phyloP scores from a whole-genome alignment of 441 rosid genomes.

The Hura crepitans region DNA sequence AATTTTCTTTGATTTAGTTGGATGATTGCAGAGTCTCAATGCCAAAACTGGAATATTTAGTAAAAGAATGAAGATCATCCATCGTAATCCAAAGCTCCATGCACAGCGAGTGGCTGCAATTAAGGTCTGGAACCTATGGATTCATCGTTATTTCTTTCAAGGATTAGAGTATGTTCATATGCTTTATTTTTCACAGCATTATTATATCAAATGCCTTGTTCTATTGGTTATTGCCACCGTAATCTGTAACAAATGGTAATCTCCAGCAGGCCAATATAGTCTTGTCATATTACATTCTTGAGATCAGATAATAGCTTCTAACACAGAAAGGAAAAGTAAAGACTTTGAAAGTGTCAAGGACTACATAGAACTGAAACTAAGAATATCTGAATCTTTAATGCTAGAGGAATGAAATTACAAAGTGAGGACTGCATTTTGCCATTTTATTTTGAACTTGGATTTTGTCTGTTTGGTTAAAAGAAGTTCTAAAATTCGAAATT shows the following conservation, averaged over 20 bases:
- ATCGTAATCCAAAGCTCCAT: conserved; percentile 70
- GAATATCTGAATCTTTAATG: background rate
- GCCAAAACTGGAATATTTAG: conserved; percentile 93
- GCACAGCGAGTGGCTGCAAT: conserved; percentile 93
- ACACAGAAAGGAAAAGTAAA: background rate
- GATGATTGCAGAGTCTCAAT: conserved; percentile 80
- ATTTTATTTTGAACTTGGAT: background rate
- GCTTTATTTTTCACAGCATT: background rate
- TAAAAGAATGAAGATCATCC: conserved; percentile 88
- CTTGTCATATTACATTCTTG: conserved; percentile 1
- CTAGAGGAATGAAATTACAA: background rate
- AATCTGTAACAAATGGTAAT: background rate
- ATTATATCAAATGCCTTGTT: background rate
- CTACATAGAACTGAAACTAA: background rate
- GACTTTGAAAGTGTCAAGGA: background rate
- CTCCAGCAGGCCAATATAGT: background rate
- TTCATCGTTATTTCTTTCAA: conserved; percentile 12
- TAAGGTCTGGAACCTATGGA: conserved; percentile 45
- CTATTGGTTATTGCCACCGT: background rate
- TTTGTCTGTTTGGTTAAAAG: background rate
- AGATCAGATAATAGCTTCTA: background rate
- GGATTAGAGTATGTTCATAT: background rate
- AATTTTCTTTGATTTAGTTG: conserved; percentile 45
- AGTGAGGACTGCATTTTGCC: background rate
- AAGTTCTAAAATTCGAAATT: background rate